Percentiles rank a stretch among this genome's conserved stretches.
These are phyloP conservation scores for Annulohypoxylon bovei DNA, from an alignment of 495 filamentous ascomycete genomes.

Conservation along the genomic window DNA sequence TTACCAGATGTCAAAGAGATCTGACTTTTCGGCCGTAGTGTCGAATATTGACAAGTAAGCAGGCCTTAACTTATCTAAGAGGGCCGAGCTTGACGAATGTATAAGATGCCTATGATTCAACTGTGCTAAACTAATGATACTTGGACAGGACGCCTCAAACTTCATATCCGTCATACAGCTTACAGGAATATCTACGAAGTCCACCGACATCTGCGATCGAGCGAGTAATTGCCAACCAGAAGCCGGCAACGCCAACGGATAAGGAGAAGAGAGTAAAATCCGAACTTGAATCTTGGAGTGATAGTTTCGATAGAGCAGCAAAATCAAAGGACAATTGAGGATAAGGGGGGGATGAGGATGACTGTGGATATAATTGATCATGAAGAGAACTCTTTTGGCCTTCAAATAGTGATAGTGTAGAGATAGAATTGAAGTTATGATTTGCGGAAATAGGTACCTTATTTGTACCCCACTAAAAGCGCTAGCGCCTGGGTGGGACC, in stretches of 20 bases:
- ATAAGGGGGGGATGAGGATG: not conserved
- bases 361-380: not conserved
- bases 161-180: slow-evolving; percentile 15
- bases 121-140: not conserved
- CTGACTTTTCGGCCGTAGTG: slow-evolving; percentile 13
- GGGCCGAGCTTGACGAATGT: not conserved
- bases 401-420: not conserved
- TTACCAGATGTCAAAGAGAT: slow-evolving; percentile 18
- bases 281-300: slow-evolving; percentile 21
- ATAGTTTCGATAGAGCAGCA: slow-evolving; percentile 10
- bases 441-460: not conserved
- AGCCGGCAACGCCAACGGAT: not conserved
- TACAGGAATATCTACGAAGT: slow-evolving; percentile 31
- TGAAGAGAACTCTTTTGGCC: not conserved
- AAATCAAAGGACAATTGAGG: not conserved
- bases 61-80: not conserved
- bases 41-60: slow-evolving; percentile 29
- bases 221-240: slow-evolving; percentile 18
- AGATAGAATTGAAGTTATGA: not conserved
- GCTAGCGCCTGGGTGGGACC: not conserved
- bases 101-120: no score
- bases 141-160: slow-evolving; percentile 3
- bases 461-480: no score
- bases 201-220: slow-evolving; percentile 28
- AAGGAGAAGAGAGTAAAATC: not conserved